phyloP scores from a whole-genome alignment of 75 land plant genomes.

The Pinus tabuliformis region DNA sequence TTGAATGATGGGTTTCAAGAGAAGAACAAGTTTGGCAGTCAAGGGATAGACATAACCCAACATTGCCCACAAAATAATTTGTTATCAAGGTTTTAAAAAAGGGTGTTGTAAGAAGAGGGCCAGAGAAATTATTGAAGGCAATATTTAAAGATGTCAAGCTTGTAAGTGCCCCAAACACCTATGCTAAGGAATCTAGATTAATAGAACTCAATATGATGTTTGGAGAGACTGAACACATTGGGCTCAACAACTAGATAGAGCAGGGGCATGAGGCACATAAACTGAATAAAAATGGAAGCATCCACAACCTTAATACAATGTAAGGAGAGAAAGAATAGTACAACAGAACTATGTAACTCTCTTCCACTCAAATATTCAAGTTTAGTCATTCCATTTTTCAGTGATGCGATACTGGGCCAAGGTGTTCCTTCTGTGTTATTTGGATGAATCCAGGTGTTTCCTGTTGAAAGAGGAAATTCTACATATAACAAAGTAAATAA shows the following conservation, averaged over 20 bases:
- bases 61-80: conserved; percentile 46
- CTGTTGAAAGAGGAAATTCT: conserved; percentile 44
- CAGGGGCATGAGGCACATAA: too few relatives aligned
- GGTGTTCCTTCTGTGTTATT: conserved; percentile 9
- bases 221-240: too few relatives aligned
- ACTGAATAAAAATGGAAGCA: too few relatives aligned
- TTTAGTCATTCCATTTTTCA: conserved; percentile 4
- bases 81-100: conserved; percentile 57
- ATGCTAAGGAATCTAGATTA: too few relatives aligned
- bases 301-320: too few relatives aligned
- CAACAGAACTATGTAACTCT: too few relatives aligned
- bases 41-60: neutral
- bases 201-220: too few relatives aligned
- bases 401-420: conserved; percentile 2
- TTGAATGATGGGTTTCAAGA: conserved; percentile 21
- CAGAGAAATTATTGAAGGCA: conserved; percentile 80
- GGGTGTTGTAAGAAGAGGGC: conserved; percentile 68
- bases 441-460: conserved; percentile 33
- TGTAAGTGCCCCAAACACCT: conserved; percentile 52
- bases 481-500: conserved; percentile 11
- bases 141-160: conserved; percentile 82
- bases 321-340: too few relatives aligned
- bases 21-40: conserved; percentile 38
- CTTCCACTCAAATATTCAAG: too few relatives aligned
- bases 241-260: too few relatives aligned